Percentiles rank a stretch among this genome's conserved stretches.
phyloP scores from a whole-genome alignment of 2,329 filamentous ascomycete species.

The Aspergillus brunneoviolaceus region DNA sequence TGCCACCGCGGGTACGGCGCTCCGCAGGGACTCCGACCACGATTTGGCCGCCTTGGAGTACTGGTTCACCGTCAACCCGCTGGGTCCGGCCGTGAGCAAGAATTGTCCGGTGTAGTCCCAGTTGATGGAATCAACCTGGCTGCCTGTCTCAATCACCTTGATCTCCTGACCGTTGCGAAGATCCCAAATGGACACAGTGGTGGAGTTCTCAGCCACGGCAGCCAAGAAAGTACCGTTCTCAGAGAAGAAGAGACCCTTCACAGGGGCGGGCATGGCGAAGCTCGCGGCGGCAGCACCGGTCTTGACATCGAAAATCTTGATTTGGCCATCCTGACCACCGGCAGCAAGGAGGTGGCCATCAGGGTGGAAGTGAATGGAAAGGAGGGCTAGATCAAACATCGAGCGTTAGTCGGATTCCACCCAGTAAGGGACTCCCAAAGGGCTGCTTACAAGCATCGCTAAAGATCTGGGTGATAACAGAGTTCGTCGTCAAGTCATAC shows the following conservation, averaged over 20 bases:
- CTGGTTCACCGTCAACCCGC: constrained; percentile 82
- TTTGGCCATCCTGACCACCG: constrained; percentile 74
- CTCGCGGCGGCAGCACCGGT: constrained; percentile 73
- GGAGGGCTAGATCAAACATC: constrained; percentile 58
- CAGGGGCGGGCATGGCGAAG: constrained; percentile 64
- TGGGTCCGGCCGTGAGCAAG: constrained; percentile 75
- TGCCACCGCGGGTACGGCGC: constrained; percentile 69
- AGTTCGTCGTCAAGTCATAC: constrained; percentile 71
- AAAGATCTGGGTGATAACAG: constrained; percentile 74
- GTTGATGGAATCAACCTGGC: constrained; percentile 69
- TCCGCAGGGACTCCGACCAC: constrained; percentile 84
- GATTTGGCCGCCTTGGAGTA: constrained; percentile 83
- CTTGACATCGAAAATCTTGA: constrained; percentile 87
- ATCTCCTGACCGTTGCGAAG: constrained; percentile 78
- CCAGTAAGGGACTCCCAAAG: constrained; percentile 10
- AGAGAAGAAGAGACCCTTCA: constrained; percentile 79
- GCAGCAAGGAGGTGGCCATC: constrained; percentile 92
- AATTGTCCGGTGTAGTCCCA: constrained; percentile 98
- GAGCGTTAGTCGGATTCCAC: neutral
- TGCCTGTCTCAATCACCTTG: constrained; percentile 84
- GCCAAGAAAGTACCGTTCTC: constrained; percentile 98
- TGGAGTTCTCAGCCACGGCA: constrained; percentile 73
- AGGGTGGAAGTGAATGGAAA: constrained; percentile 83
- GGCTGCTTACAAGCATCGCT: constrained; percentile 69
- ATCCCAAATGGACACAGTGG: constrained; percentile 82